Conservation (phyloP, 371 early-diverging fungal genomes). For the Mortierella sp. region DNA sequence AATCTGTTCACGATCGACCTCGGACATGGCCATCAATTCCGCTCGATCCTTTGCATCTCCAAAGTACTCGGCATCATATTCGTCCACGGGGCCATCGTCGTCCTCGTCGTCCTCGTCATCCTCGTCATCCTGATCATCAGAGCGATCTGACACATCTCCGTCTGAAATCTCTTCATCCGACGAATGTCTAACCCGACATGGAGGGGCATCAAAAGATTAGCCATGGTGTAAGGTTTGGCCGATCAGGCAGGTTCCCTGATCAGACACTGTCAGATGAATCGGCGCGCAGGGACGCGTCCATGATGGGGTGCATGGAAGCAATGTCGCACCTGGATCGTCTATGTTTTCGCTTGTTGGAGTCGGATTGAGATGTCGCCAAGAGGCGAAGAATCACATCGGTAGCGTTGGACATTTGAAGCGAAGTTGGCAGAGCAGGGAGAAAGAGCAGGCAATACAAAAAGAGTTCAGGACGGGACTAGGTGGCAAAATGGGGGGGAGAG, state of each 20-base stretch:
- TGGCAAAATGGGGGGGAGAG: too few species aligned
- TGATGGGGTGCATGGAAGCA: too few species aligned
- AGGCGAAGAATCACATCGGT: slow-evolving; percentile 51
- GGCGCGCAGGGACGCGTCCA: too few species aligned
- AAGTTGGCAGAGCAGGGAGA: slow-evolving; percentile 23
- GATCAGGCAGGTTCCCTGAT: too few species aligned
- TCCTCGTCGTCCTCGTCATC: slow-evolving; percentile 61
- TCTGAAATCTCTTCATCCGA: slow-evolving; percentile 53
- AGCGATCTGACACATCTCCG: slow-evolving; percentile 44
- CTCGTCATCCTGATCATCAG: slow-evolving; percentile 56
- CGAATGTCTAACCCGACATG: slow-evolving; percentile 20
- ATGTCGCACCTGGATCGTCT: slow-evolving; percentile 45
- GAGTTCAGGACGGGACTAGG: slow-evolving; percentile 1
- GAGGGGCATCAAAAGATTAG: too few species aligned
- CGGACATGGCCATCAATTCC: slow-evolving; percentile 71
- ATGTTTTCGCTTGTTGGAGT: slow-evolving; percentile 44
- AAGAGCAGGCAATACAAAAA: slow-evolving; percentile 2
- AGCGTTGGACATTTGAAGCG: slow-evolving; percentile 32
- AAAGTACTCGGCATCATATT: slow-evolving; percentile 81
- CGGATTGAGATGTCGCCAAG: slow-evolving; percentile 42
- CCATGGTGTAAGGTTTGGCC: too few species aligned
- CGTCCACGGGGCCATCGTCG: slow-evolving; percentile 71
- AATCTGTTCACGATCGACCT: slow-evolving; percentile 83
- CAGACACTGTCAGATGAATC: too few species aligned
- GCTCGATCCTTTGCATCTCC: slow-evolving; percentile 80